phyloP scores from a whole-genome alignment of 2,329 filamentous ascomycete species.

The Claviceps sp. region DNA sequence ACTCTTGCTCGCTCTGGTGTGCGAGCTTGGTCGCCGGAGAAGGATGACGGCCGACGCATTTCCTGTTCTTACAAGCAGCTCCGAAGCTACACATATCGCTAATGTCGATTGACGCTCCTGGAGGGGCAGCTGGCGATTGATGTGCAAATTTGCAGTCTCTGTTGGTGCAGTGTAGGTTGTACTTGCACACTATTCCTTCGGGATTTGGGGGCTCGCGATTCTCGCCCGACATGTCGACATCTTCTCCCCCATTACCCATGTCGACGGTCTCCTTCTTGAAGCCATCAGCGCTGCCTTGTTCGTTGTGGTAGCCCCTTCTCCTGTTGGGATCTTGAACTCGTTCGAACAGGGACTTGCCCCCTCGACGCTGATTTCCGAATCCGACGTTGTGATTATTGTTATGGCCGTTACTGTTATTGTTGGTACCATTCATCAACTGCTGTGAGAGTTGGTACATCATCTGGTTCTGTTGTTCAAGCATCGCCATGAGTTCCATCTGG shows the following conservation, averaged over 20 bases:
- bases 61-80: conserved; percentile 87
- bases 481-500: conserved; percentile 51
- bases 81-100: conserved; percentile 72
- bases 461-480: conserved; percentile 76
- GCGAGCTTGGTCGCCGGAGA: conserved; percentile 71
- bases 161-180: conserved; percentile 78
- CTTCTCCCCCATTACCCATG: conserved; percentile 30
- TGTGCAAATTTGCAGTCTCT: conserved; percentile 86
- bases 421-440: conserved; percentile 44
- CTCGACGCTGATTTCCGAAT: conserved; percentile 21
- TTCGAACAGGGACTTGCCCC: conserved; percentile 57
- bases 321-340: conserved; percentile 45
- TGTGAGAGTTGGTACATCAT: conserved; percentile 70
- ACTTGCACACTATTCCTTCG: conserved; percentile 71
- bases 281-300: conserved; percentile 21
- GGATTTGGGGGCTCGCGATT: conserved; percentile 41
- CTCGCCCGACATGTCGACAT: conserved; percentile 47
- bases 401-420: conserved; percentile 16
- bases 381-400: conserved; percentile 11
- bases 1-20: conserved; percentile 73
- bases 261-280: conserved; percentile 19
- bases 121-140: conserved; percentile 79
- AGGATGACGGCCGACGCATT: conserved; percentile 84
- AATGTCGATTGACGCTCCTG: conserved; percentile 64
- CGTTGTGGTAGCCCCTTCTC: conserved; percentile 29